Conservation (phyloP, 768 basidiomycete species). For the Termitomyces sp. region DNA sequence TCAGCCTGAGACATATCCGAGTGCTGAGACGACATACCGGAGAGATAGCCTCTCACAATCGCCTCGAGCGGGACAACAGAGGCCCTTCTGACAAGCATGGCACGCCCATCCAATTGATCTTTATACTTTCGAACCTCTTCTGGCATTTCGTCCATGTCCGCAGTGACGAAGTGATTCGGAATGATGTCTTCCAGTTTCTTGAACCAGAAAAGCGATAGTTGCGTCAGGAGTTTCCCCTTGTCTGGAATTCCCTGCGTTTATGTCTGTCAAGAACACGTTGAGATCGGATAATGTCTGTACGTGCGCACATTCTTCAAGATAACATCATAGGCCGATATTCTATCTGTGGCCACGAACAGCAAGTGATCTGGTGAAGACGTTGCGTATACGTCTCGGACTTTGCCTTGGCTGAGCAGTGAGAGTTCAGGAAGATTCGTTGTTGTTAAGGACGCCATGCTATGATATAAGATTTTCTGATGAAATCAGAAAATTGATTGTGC, state of each 20-base stretch:
- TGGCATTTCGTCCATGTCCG: constrained; percentile 78
- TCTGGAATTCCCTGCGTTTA: constrained; percentile 79
- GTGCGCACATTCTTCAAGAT: constrained; percentile 83
- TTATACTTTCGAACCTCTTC: constrained; percentile 67
- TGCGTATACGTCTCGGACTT: constrained; percentile 93
- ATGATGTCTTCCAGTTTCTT: constrained; percentile 71
- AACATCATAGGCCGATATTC: constrained; percentile 96
- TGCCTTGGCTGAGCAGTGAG: constrained; percentile 78
- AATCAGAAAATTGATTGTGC: neutral
- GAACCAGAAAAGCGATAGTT: constrained; percentile 96
- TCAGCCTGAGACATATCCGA: neutral
- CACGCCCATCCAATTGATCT: constrained; percentile 73
- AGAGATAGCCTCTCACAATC: constrained; percentile 93
- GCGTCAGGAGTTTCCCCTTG: constrained; percentile 87
- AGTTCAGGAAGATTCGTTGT: constrained; percentile 57
- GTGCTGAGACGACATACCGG: constrained; percentile 46
- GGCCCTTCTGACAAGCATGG: constrained; percentile 90
- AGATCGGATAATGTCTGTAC: neutral
- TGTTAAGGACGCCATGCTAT: constrained; percentile 32
- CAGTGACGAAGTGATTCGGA: constrained; percentile 86
- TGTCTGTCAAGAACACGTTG: constrained; percentile 2
- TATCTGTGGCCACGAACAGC: constrained; percentile 91
- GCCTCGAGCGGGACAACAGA: constrained; percentile 89
- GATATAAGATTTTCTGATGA: neutral
- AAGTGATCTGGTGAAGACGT: constrained; percentile 67